These are phyloP conservation scores for Yamadazyma atmosphaerica DNA, from an alignment of 1,139 yeast genomes.

Conservation along the genomic window DNA sequence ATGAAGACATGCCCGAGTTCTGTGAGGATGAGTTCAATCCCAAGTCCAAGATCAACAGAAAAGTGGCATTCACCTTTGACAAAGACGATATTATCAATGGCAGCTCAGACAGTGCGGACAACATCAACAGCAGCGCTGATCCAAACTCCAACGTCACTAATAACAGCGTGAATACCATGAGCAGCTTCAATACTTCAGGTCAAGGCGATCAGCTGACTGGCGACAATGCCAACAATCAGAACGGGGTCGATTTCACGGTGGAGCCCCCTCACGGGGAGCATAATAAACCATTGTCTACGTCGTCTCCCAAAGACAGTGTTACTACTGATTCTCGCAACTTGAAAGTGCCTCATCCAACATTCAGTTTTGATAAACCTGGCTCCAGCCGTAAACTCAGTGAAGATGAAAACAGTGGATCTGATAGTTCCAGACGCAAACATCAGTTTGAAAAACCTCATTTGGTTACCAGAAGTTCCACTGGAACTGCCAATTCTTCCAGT, in stretches of 20 bases:
- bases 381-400: constrained; percentile 3
- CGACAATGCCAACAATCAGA: constrained; percentile 1
- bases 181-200: neutral
- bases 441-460: constrained; percentile 48
- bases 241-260: too few relatives aligned
- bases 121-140: too few relatives aligned
- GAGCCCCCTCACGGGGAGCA: too few relatives aligned
- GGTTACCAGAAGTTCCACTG: constrained; percentile 53
- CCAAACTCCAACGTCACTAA: neutral
- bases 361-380: constrained; percentile 6
- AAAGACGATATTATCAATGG: constrained; percentile 13
- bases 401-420: constrained; percentile 1
- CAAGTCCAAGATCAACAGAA: constrained; percentile 34
- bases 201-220: neutral
- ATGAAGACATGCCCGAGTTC: constrained; percentile 38
- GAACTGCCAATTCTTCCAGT: constrained; percentile 49
- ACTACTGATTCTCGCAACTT: neutral
- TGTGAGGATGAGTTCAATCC: constrained; percentile 49
- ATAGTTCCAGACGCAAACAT: constrained; percentile 6
- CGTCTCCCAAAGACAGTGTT: constrained; percentile 5
- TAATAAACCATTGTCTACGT: constrained; percentile 4
- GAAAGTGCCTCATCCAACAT: constrained; percentile 5
- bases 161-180: neutral
- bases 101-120: constrained; percentile 3
- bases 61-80: constrained; percentile 34